Evolutionary conservation across 768 basidiomycete genomes (phyloP).

Genomic region (Boletus speciosus): DNA sequence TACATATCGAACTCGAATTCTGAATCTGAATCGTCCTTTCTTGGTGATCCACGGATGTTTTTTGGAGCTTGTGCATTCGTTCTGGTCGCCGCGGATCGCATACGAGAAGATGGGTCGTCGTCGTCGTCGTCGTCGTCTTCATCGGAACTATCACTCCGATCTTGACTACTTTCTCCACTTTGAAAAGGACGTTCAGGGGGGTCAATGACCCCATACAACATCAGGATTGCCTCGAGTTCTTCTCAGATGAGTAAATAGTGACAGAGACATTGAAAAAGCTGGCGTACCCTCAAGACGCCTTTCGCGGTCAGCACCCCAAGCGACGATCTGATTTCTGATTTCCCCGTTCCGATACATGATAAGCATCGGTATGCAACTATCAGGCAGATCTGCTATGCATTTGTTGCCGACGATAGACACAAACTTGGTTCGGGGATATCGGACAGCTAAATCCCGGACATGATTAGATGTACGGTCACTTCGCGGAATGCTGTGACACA

Average conservation of each 20-base stretch:
- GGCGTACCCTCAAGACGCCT: constrained; percentile 69
- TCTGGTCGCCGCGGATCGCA: constrained; percentile 56
- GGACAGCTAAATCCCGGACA: constrained; percentile 67
- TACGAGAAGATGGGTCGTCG: constrained; percentile 48
- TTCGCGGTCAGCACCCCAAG: constrained; percentile 80
- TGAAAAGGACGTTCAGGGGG: constrained; percentile 46
- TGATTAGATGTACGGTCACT: constrained; percentile 75
- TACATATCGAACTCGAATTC: constrained; percentile 84
- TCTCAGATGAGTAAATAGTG: constrained; percentile 1
- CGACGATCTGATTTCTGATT: constrained; percentile 77
- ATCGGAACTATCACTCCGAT: constrained; percentile 40
- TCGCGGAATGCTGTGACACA: constrained; percentile 60
- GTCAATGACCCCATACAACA: constrained; percentile 64
- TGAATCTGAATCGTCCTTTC: constrained; percentile 70
- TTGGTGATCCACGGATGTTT: constrained; percentile 49
- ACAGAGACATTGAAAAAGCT: not conserved
- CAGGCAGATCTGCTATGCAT: constrained; percentile 95
- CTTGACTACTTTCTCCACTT: constrained; percentile 21
- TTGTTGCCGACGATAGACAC: constrained; percentile 93
- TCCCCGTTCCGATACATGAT: constrained; percentile 93
- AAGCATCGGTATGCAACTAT: constrained; percentile 85
- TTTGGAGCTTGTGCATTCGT: constrained; percentile 49
- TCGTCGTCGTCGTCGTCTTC: constrained; percentile 42
- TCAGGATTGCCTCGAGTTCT: constrained; percentile 72
- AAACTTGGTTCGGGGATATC: constrained; percentile 91